These are phyloP conservation scores for Mycosphaerella sp. DNA, from an alignment of 2,329 filamentous ascomycete species.

Conservation along the genomic window DNA sequence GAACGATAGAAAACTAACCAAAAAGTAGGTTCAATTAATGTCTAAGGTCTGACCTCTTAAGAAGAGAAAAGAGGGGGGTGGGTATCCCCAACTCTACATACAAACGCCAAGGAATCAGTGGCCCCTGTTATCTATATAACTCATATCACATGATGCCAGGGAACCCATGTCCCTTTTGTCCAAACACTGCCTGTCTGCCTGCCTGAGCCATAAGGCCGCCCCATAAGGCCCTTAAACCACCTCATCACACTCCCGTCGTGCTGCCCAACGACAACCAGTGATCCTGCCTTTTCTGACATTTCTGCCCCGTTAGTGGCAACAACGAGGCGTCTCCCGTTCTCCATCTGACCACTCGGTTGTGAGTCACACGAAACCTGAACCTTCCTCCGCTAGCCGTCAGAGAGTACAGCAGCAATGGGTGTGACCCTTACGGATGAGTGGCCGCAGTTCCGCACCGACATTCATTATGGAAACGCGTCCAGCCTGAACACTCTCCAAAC, in stretches of 20 bases:
- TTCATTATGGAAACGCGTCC: constrained; percentile 29
- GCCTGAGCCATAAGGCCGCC: too few species aligned
- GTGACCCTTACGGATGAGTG: constrained; percentile 17
- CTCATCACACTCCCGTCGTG: neutral
- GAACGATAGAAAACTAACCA: too few species aligned
- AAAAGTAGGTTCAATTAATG: too few species aligned
- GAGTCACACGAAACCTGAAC: neutral
- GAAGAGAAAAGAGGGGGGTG: too few species aligned
- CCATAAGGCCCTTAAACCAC: neutral
- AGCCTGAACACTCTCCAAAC: constrained; percentile 39
- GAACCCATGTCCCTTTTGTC: too few species aligned
- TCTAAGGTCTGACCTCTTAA: too few species aligned
- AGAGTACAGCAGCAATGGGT: constrained; percentile 8
- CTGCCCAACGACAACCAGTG: neutral
- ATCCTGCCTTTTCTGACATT: neutral
- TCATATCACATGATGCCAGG: too few species aligned
- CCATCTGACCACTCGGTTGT: neutral
- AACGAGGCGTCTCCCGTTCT: too few species aligned
- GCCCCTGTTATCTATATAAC: too few species aligned
- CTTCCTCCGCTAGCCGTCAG: neutral
- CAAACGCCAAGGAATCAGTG: too few species aligned
- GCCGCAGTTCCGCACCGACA: constrained; percentile 24
- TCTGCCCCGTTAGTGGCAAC: neutral
- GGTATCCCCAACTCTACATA: too few species aligned
- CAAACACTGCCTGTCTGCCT: too few species aligned